A percentile compares a stretch with the other conserved stretches of the same genome.
phyloP scores from a whole-genome alignment of 2,329 filamentous ascomycete species.

The Drechslerella stenobrocha region DNA sequence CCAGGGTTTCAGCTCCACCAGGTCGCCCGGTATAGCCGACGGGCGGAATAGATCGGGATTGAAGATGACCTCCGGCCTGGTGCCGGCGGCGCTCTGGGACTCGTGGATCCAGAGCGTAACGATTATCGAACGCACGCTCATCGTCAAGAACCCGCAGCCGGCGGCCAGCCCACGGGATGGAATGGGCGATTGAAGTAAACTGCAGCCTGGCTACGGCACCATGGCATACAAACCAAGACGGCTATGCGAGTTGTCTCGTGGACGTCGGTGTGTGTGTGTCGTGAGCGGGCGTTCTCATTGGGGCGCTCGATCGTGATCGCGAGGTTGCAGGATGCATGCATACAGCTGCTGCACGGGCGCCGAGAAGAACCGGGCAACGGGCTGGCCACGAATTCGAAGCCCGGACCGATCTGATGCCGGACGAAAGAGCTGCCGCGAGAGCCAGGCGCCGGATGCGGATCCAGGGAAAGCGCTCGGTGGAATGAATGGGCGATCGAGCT shows the following conservation, averaged over 20 bases:
- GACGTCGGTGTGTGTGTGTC: background rate
- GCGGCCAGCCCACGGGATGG: no score
- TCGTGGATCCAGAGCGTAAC: conserved; percentile 43
- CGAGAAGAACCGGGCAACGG: background rate
- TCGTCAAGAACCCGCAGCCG: conserved; percentile 19
- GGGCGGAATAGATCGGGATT: conserved; percentile 31
- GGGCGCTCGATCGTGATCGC: background rate
- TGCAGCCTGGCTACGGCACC: conserved; percentile 34
- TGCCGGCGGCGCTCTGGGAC: conserved; percentile 15
- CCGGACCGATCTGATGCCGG: no score
- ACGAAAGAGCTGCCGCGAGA: background rate
- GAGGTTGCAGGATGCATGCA: conserved; percentile 5
- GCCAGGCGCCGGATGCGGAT: no score
- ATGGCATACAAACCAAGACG: conserved; percentile 1
- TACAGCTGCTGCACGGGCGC: background rate
- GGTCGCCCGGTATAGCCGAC: conserved; percentile 27
- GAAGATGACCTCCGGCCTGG: conserved; percentile 45
- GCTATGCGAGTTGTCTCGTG: background rate
- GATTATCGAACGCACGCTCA: conserved; percentile 25
- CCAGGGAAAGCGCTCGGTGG: no score
- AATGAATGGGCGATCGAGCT: no score
- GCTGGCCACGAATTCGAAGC: background rate
- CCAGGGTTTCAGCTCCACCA: conserved; percentile 34
- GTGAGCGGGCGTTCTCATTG: background rate
- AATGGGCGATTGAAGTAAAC: conserved; percentile 23